Conservation (phyloP, 441 rosid species). For the Erodium chrysanthum region DNA sequence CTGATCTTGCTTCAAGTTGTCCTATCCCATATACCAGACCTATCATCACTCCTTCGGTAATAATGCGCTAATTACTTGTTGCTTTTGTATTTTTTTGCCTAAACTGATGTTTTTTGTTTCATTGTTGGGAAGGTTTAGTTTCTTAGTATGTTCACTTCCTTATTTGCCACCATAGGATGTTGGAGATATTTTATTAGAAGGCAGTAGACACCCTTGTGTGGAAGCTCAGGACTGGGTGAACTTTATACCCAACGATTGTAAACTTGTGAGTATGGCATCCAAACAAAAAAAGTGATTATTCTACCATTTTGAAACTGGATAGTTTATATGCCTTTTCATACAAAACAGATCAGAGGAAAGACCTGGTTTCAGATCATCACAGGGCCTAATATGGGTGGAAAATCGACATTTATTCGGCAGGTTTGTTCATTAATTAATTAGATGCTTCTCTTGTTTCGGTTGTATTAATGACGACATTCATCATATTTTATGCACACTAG, state of each 20-base stretch:
- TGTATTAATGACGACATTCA: not conserved
- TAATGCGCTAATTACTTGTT: constrained; percentile 16
- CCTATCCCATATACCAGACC: constrained; percentile 96
- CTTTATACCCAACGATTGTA: constrained; percentile 96
- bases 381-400: constrained; percentile 99
- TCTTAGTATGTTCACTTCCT: constrained; percentile 7
- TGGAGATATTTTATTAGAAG: constrained; percentile 81
- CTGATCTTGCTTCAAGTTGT: constrained; percentile 86
- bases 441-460: constrained; percentile 4
- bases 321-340: constrained; percentile 17
- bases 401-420: constrained; percentile 96
- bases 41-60: constrained; percentile 64
- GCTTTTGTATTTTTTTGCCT: constrained; percentile 15
- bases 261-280: constrained; percentile 54
- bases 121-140: constrained; percentile 14
- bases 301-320: constrained; percentile 21
- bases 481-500: not conserved
- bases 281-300: constrained; percentile 11
- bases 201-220: constrained; percentile 96
- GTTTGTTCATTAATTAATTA: constrained; percentile 28
- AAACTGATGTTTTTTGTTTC: constrained; percentile 6
- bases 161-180: constrained; percentile 43
- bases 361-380: constrained; percentile 99
- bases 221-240: constrained; percentile 99
- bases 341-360: constrained; percentile 63